phyloP scores from a whole-genome alignment of 1,284 basidiomycete species.

The Microbotryum intermedium region DNA sequence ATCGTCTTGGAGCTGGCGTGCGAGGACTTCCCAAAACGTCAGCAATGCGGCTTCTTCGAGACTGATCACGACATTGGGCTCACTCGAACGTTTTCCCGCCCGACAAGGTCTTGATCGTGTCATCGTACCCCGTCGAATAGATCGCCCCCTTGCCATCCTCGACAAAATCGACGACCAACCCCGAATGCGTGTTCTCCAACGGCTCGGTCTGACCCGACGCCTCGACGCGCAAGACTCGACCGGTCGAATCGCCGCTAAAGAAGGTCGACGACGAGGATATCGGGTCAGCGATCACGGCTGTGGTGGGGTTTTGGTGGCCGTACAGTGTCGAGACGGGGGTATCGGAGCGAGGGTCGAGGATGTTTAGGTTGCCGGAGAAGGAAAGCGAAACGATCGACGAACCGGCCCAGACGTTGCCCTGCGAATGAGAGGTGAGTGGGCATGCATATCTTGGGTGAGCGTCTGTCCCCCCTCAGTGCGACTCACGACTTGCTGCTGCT shows the following conservation, averaged over 20 bases:
- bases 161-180: slow-evolving; percentile 57
- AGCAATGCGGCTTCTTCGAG: slow-evolving; percentile 17
- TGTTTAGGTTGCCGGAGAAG: slow-evolving; percentile 69
- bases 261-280: slow-evolving; percentile 48
- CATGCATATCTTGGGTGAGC: background rate
- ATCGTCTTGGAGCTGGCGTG: slow-evolving; percentile 34
- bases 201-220: slow-evolving; percentile 17
- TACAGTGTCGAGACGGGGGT: slow-evolving; percentile 56
- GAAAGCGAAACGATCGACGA: slow-evolving; percentile 71
- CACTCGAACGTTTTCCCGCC: background rate
- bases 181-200: slow-evolving; percentile 62
- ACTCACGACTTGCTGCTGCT: slow-evolving; percentile 20
- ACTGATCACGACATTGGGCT: slow-evolving; percentile 1
- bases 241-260: slow-evolving; percentile 74
- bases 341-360: slow-evolving; percentile 67
- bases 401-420: slow-evolving; percentile 71
- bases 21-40: no score
- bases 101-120: slow-evolving; percentile 51
- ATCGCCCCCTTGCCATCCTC: slow-evolving; percentile 47
- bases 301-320: slow-evolving; percentile 60
- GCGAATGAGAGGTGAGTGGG: background rate
- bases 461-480: background rate
- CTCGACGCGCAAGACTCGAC: slow-evolving; percentile 56
- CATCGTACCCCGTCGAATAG: slow-evolving; percentile 70
- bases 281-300: slow-evolving; percentile 41